Conservation (phyloP, 495 filamentous ascomycete species). For the Xylaria intraflava region DNA sequence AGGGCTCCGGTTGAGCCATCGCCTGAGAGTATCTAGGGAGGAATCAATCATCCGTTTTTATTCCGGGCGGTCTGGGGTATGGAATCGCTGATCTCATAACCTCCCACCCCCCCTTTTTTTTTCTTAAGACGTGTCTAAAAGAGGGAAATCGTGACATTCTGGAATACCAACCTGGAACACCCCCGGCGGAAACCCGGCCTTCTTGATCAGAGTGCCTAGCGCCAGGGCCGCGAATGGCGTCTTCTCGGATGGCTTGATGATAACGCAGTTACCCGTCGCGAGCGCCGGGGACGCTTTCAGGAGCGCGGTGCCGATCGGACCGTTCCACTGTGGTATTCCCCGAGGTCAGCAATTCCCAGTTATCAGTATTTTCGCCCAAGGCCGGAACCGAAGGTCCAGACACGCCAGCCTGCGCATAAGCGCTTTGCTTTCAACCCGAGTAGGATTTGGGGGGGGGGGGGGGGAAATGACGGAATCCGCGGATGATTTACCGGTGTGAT, state of each 20-base stretch:
- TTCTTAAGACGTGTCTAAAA: slow-evolving; percentile 5
- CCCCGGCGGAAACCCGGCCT: slow-evolving; percentile 35
- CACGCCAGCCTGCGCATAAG: background rate
- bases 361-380: background rate
- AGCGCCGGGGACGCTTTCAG: slow-evolving; percentile 43
- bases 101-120: too few species aligned
- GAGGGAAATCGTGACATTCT: too few species aligned
- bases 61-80: too few species aligned
- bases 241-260: slow-evolving; percentile 36
- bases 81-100: too few species aligned
- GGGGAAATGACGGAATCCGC: background rate
- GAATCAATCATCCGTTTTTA: too few species aligned
- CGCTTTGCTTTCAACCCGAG: background rate
- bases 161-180: slow-evolving; percentile 36
- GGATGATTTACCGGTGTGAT: slow-evolving; percentile 29
- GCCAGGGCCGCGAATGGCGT: slow-evolving; percentile 28
- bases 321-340: slow-evolving; percentile 32
- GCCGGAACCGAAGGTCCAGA: background rate
- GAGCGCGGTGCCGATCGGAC: slow-evolving; percentile 25
- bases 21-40: slow-evolving; percentile 10
- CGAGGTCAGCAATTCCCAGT: background rate
- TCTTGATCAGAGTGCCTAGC: slow-evolving; percentile 22
- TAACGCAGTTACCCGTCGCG: slow-evolving; percentile 38
- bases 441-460: background rate
- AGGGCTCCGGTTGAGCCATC: slow-evolving; percentile 30